Conservation (phyloP, 2,329 filamentous ascomycete species). For the Dendryphion nanum region DNA sequence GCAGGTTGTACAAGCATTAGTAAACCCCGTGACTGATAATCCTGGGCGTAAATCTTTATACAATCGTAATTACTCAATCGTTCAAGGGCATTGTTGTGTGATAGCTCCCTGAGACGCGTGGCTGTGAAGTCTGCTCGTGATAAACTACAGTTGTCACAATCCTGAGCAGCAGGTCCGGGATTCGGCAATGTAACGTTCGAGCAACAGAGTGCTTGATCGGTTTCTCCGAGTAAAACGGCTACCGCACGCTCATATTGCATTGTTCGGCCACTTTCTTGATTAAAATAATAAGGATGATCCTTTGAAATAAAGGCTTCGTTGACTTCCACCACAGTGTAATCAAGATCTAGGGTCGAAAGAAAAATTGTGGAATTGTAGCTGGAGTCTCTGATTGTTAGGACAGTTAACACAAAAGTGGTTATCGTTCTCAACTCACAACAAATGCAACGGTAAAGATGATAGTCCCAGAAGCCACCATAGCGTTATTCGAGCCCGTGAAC, state of each 20-base stretch:
- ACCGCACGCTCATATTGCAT: not conserved
- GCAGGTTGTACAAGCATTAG: not conserved
- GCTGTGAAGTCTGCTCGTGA: not conserved
- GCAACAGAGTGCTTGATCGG: not conserved
- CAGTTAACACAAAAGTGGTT: not conserved
- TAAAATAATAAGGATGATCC: not conserved
- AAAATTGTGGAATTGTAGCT: constrained; percentile 1
- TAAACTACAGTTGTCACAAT: not conserved
- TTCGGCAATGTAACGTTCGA: not conserved
- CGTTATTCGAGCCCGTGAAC: not conserved
- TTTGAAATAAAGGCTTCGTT: not conserved
- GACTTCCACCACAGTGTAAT: not conserved
- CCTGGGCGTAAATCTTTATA: not conserved
- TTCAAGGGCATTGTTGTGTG: not conserved
- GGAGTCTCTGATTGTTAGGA: not conserved
- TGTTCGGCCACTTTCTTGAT: not conserved
- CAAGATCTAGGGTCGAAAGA: not conserved
- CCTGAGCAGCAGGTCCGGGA: not conserved
- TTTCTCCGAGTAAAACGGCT: not conserved
- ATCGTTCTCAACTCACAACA: constrained; percentile 1
- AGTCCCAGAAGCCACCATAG: not conserved
- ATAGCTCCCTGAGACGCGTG: not conserved
- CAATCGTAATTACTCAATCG: not conserved
- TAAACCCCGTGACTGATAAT: not conserved
- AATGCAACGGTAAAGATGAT: constrained; percentile 1